Evolutionary conservation across 345 rosid genomes (phyloP), one percentile per base, ranked within the genome.

Genomic region (Anacardium occidentale): DNA sequence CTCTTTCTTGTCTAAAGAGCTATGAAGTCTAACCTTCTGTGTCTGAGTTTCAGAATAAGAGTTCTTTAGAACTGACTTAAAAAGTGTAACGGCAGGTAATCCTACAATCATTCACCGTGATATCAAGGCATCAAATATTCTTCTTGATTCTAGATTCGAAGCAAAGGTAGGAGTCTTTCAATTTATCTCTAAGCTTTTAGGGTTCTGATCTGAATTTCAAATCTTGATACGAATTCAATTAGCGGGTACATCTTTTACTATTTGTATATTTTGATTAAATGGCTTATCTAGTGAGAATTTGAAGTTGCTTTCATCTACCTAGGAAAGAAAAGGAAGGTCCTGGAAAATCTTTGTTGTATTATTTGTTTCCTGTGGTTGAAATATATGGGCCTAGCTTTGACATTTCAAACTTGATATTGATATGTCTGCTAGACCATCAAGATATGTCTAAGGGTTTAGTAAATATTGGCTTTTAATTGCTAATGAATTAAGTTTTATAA

Each of bases 51-150:
- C 42, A 5, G 42, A 6, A 5, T 56, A 1, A 12, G 61, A 56
- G 26, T 56, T 24, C 22, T 50, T 17, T 13, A 50, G 7, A 12
- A 14, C 53, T 14, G 14, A 32, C 24, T 60, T 67, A 60, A 66
- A 15, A 52, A 18, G 4, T 1, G 15, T 26, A 17, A 17, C 20
- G 70, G 60, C 86, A 91, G 97, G 97, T 70, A 88, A 83, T 75
- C 97, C 97, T 18, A 88, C 85, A 50, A 90, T 91, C 77, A 88
- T 91, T 80, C 97, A 91, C 61, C 90, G 93, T 1, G 97, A 91
- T 76, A 91, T 89, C 72, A 91, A 91, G 75, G 86, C 94, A n/a
- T 86, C 97, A 64, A 91, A 91, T 79, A 91, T 91, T 71, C 95
- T 91, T 63, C 80, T 92, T 56, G 97, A 92, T 81, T 83, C 75